A percentile compares a stretch with the other conserved stretches of the same genome.
Conservation (phyloP, 305 asterid genomes). For the Euphrasia arctica region DNA sequence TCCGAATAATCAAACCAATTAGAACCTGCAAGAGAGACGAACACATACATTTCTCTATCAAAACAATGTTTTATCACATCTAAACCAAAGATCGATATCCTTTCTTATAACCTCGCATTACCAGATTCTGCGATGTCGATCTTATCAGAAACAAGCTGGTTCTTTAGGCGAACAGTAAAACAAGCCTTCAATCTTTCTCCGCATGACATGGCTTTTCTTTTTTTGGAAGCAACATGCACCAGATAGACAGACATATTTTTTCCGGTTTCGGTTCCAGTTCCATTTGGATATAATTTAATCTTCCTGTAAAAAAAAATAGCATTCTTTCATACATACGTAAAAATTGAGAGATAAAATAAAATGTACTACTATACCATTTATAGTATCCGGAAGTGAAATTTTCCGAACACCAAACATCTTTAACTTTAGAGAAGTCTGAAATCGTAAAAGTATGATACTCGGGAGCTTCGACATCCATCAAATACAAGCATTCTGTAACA, state of each 20-base stretch:
- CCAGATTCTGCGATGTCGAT: too few relatives aligned
- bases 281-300: neutral
- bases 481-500: neutral
- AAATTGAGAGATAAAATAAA: too few relatives aligned
- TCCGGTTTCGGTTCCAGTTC: too few relatives aligned
- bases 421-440: slow-evolving; percentile 13
- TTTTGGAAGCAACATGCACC: neutral
- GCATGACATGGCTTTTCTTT: too few relatives aligned
- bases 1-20: too few relatives aligned
- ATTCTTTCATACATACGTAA: too few relatives aligned
- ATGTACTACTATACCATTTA: neutral
- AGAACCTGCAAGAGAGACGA: too few relatives aligned
- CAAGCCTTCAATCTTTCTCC: neutral
- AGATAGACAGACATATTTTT: neutral
- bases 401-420: neutral
- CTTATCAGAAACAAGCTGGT: neutral
- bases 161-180: neutral
- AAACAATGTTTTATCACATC: too few relatives aligned
- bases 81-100: too few relatives aligned
- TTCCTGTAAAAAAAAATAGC: neutral
- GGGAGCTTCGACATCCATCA: neutral
- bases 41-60: too few relatives aligned
- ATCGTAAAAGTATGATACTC: slow-evolving; percentile 6
- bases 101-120: too few relatives aligned
- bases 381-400: neutral